phyloP scores from a whole-genome alignment of 805 yeast species.

The Yamadazyma sp. region DNA sequence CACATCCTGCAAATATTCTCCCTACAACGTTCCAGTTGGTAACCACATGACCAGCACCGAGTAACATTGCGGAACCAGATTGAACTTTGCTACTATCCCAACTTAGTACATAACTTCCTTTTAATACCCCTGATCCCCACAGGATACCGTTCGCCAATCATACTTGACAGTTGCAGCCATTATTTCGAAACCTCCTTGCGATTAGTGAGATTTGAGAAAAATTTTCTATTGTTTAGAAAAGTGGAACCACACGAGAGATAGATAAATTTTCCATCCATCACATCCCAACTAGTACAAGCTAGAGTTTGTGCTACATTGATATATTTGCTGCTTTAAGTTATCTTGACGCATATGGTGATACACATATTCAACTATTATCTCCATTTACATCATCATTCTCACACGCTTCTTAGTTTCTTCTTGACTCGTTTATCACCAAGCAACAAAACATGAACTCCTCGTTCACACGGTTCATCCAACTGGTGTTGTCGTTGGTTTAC shows the following conservation, averaged over 20 bases:
- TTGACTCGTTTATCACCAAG: background rate
- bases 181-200: background rate
- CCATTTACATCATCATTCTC: background rate
- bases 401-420: too few species aligned
- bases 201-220: constrained; percentile 7
- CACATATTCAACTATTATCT: constrained; percentile 1
- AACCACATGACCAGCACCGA: background rate
- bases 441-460: constrained; percentile 5
- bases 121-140: too few species aligned
- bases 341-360: constrained; percentile 5
- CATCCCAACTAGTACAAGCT: too few species aligned
- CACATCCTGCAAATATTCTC: too few species aligned
- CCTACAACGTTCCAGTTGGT: background rate
- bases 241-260: constrained; percentile 7
- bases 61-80: too few species aligned
- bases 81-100: background rate
- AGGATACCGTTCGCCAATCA: too few species aligned
- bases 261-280: too few species aligned
- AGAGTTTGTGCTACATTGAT: too few species aligned
- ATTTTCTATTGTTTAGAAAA: constrained; percentile 10
- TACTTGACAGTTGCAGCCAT: constrained; percentile 1
- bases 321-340: too few species aligned
- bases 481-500: constrained; percentile 53
- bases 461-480: constrained; percentile 12
- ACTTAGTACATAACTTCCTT: background rate